phyloP scores from a whole-genome alignment of 2,329 filamentous ascomycete genomes.

The Neonectria punicea region DNA sequence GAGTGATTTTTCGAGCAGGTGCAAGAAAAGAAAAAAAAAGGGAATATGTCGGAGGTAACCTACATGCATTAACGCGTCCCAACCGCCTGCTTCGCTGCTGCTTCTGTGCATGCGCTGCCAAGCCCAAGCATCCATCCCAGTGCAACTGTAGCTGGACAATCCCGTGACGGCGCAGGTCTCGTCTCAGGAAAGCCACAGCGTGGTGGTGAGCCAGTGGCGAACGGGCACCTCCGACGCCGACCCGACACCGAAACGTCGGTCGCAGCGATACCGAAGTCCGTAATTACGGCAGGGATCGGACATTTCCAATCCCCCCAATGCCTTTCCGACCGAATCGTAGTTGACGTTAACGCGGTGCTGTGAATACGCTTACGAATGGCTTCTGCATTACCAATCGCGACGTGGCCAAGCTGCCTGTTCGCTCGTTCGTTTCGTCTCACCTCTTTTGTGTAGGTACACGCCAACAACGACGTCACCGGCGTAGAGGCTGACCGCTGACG shows the following conservation, averaged over 20 bases:
- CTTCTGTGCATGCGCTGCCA: not conserved
- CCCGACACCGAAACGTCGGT: not conserved
- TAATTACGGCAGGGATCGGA: slow-evolving; percentile 42
- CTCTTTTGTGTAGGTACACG: not conserved
- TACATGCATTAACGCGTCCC: not conserved
- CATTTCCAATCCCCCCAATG: slow-evolving; percentile 16
- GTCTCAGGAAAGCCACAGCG: not conserved
- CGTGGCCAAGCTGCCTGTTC: not conserved
- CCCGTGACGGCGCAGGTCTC: not conserved
- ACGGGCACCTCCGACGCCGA: slow-evolving; percentile 31
- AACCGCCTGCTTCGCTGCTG: not conserved
- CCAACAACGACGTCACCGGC: slow-evolving; percentile 29
- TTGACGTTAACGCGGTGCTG: not conserved
- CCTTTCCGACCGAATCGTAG: not conserved
- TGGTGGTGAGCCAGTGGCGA: not conserved
- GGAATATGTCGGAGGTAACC: not conserved
- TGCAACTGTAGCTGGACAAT: not conserved
- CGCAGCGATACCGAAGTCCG: slow-evolving; percentile 28
- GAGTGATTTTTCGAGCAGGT: not conserved
- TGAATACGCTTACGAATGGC: not conserved
- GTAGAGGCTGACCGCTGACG: slow-evolving; percentile 22
- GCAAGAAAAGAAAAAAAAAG: not conserved
- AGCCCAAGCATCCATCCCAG: not conserved
- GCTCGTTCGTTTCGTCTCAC: not conserved
- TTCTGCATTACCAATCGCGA: not conserved